Conservation (phyloP, 139 green algal species). For the Chlamydomonas sp. region DNA sequence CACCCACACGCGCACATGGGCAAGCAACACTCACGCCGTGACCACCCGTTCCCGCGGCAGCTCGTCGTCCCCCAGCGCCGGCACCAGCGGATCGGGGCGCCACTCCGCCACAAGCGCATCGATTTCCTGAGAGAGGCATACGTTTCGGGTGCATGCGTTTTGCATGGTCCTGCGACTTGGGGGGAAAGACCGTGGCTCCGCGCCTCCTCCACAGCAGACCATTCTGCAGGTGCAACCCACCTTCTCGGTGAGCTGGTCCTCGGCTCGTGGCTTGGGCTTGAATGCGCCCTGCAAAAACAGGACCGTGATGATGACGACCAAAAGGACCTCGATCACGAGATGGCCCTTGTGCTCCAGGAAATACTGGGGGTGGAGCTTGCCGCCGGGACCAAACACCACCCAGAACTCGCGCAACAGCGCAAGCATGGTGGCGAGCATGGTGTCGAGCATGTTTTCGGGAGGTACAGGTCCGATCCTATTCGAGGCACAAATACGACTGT, state of each 20-base stretch:
- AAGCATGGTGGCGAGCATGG: no score
- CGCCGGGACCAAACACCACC: slow-evolving; percentile 65
- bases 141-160: not conserved
- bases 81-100: slow-evolving; percentile 73
- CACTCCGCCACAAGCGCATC: slow-evolving; percentile 80
- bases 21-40: slow-evolving; percentile 8
- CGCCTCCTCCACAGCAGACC: no score
- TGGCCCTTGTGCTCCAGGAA: slow-evolving; percentile 78
- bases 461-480: no score
- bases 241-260: slow-evolving; percentile 68
- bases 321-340: slow-evolving; percentile 65
- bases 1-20: slow-evolving; percentile 1
- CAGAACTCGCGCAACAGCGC: slow-evolving; percentile 44
- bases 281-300: slow-evolving; percentile 63
- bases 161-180: not conserved
- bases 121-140: slow-evolving; percentile 57
- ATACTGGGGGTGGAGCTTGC: slow-evolving; percentile 59
- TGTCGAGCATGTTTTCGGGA: no score
- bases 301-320: slow-evolving; percentile 67
- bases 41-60: slow-evolving; percentile 42
- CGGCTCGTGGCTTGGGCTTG: slow-evolving; percentile 35
- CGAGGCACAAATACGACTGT: no score
- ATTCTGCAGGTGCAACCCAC: slow-evolving; percentile 16
- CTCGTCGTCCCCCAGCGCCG: slow-evolving; percentile 25
- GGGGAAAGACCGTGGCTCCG: no score